A percentile compares a stretch with the other conserved stretches of the same genome.
Conservation (phyloP, 192 early-diverging fungal species). For the Coemansia sp. region DNA sequence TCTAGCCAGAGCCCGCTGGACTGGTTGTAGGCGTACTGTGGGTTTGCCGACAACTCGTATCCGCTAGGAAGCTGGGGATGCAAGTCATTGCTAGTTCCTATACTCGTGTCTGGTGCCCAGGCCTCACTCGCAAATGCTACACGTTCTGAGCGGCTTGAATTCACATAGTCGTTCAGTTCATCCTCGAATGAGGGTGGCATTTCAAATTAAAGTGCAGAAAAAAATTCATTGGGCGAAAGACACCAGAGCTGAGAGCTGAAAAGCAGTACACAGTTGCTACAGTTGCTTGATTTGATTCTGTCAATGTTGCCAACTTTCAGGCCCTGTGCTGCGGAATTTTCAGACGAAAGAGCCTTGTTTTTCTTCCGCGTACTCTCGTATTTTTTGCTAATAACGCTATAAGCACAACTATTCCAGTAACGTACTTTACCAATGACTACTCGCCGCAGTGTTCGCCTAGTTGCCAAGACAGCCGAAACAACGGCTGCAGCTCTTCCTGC, state of each 20-base stretch:
- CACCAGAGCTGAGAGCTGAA: neutral
- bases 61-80: slow-evolving; percentile 13
- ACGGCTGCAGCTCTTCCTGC: neutral
- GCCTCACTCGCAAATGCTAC: neutral
- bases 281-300: neutral
- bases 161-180: slow-evolving; percentile 24
- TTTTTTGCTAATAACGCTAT: neutral
- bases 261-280: neutral
- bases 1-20: slow-evolving; percentile 58
- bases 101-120: neutral
- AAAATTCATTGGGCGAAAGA: neutral
- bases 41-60: slow-evolving; percentile 39
- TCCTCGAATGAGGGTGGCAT: slow-evolving; percentile 29
- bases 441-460: slow-evolving; percentile 33
- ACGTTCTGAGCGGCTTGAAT: neutral
- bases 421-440: slow-evolving; percentile 6
- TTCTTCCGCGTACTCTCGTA: neutral
- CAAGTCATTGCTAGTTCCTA: neutral
- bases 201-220: neutral
- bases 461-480: slow-evolving; percentile 9
- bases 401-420: neutral
- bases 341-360: neutral
- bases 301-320: neutral
- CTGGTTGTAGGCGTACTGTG: slow-evolving; percentile 52
- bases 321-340: neutral